Evolutionary conservation across 768 basidiomycete species (phyloP), one percentile per base, ranked within the genome.

Genomic region (Gloeopeniophorella convolvens): DNA sequence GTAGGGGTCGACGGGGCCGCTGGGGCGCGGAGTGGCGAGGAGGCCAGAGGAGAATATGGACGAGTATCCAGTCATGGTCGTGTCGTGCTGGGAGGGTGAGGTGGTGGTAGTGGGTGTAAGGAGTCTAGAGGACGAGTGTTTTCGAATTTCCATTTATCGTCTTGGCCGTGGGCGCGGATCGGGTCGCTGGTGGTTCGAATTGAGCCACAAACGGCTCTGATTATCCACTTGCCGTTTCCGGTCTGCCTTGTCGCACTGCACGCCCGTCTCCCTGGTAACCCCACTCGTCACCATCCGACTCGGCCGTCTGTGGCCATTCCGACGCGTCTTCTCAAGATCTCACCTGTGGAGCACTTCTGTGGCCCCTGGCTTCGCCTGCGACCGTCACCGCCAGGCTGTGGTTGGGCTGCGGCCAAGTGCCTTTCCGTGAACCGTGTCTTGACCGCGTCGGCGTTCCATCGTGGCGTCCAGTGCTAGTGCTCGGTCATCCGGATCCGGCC

Each of bases 1-100:
- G 55, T 51, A 2, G 58, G 57, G 62, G 10, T 61, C 42, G 37
- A 35, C 26, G 15, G 52, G 43, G 35, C 41, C 33, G 24, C 35
- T 39, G 44, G 51, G 57, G 20, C 55, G 55, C 35, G 68, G 69
- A 4, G 77, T 70, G 12, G 82, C 82, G 31, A 83, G 77, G 30
- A 85, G 72, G 18, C 83, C 83, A 33, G 82, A 83, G 27, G 82
- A 80, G 66, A 85, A 85, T 59, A 85, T 80, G 7, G 78, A 68
- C 26, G 83, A 85, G 60, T 85, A 85, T 1, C 67, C 63, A 31
- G 72, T 63, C 58, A 76, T 68, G 60, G 63, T 65, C 28, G 21
- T 51, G 13, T 41, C 42, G 20, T 50, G 47, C 20, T n/a, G 20
- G 1, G 36, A 30, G 31, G 16, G 24, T 10, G 40, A 32, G 27